A percentile compares a stretch with the other conserved stretches of the same genome.
phyloP scores from a whole-genome alignment of 1,139 yeast species.

The Geotrichum bryndzae region DNA sequence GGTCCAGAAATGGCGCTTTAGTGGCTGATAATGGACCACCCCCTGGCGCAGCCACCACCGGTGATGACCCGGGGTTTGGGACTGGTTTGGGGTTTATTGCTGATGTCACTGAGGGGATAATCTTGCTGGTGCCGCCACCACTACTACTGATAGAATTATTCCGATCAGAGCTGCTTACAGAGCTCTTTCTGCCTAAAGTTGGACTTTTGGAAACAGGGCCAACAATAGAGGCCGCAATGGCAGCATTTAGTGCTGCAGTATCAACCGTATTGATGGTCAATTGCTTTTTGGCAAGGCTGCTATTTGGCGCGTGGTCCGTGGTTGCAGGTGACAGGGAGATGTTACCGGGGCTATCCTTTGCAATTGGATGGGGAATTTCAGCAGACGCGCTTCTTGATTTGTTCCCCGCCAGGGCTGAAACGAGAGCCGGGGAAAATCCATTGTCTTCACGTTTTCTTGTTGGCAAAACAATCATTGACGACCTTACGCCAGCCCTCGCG shows the following conservation, averaged over 20 bases:
- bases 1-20: neutral
- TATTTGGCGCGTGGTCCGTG: neutral
- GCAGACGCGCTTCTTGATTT: neutral
- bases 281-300: neutral
- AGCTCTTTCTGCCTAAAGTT: neutral
- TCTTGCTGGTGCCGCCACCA: neutral
- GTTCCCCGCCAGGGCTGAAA: neutral
- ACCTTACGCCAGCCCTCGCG: neutral
- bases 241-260: neutral
- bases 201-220: neutral
- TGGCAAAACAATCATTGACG: neutral
- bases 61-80: too few relatives aligned
- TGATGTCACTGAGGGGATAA: neutral
- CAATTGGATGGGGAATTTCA: neutral
- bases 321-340: neutral
- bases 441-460: neutral
- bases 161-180: neutral
- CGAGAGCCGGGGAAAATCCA: neutral
- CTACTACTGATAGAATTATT: neutral
- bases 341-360: neutral
- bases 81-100: neutral
- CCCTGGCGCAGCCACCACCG: too few relatives aligned
- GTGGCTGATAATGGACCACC: too few relatives aligned
- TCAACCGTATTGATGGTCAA: neutral
- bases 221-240: neutral